These are phyloP conservation scores for Aspergillus biplanus DNA, from an alignment of 495 filamentous ascomycete species.

Conservation along the genomic window DNA sequence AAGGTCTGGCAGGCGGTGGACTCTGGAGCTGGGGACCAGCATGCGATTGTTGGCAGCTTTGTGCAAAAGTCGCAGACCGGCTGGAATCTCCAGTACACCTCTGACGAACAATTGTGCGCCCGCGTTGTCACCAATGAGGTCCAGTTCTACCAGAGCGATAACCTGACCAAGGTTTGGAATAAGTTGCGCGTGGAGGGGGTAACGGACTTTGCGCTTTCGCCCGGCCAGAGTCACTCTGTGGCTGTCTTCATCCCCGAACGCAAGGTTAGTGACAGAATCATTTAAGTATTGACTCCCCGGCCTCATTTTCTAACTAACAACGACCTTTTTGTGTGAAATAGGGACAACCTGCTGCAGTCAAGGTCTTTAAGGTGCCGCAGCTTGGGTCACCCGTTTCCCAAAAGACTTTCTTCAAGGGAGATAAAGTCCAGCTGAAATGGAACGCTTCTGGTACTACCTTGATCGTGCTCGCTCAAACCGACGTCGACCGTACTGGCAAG, in stretches of 20 bases:
- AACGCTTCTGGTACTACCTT: slow-evolving; percentile 86
- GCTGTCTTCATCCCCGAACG: slow-evolving; percentile 94
- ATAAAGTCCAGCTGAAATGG: slow-evolving; percentile 98
- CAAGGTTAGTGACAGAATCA: slow-evolving; percentile 61
- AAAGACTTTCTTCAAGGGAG: slow-evolving; percentile 98
- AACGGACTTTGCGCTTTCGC: slow-evolving; percentile 83
- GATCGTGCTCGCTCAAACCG: slow-evolving; percentile 95
- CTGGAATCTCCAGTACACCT: slow-evolving; percentile 97
- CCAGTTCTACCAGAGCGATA: slow-evolving; percentile 89
- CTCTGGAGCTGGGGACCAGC: slow-evolving; percentile 52
- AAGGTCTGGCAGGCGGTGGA: slow-evolving; percentile 88
- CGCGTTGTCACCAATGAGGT: slow-evolving; percentile 95
- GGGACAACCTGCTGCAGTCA: slow-evolving; percentile 90
- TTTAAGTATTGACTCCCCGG: background rate
- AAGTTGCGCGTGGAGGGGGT: slow-evolving; percentile 93
- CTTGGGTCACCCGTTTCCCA: slow-evolving; percentile 82
- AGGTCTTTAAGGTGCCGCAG: slow-evolving; percentile 89
- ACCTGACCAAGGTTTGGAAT: slow-evolving; percentile 88
- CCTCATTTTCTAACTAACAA: slow-evolving; percentile 6
- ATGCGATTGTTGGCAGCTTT: slow-evolving; percentile 78
- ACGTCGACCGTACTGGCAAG: slow-evolving; percentile 96
- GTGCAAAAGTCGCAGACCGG: slow-evolving; percentile 94
- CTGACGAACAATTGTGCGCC: slow-evolving; percentile 89
- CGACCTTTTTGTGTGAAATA: slow-evolving; percentile 30
- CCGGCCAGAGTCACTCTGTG: slow-evolving; percentile 84